Percentiles rank a stretch among this genome's conserved stretches.
Conservation (phyloP, 495 filamentous ascomycete genomes). For the Neurospora cerealis region DNA sequence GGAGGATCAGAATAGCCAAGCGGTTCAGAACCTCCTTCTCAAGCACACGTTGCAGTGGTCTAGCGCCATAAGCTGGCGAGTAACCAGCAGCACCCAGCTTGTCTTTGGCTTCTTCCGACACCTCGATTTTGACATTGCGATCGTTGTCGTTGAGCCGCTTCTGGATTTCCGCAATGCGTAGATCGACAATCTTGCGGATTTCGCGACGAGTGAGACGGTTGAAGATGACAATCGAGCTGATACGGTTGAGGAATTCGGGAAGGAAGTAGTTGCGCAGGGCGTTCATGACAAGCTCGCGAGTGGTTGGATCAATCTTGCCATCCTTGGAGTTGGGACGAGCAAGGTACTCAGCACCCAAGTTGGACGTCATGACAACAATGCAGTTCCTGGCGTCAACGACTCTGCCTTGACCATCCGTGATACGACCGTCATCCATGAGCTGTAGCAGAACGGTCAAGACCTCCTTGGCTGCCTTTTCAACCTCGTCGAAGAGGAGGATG, state of each 20-base stretch:
- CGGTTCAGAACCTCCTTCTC: conserved; percentile 94
- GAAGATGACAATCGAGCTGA: conserved; percentile 93
- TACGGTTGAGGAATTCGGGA: conserved; percentile 96
- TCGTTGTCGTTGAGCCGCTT: conserved; percentile 70
- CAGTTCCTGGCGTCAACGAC: conserved; percentile 93
- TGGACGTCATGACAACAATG: conserved; percentile 98
- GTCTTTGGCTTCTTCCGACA: conserved; percentile 74
- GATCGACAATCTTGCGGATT: conserved; percentile 92
- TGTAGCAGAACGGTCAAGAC: conserved; percentile 92
- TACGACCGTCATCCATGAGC: conserved; percentile 97
- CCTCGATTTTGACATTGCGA: conserved; percentile 67
- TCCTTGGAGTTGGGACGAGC: conserved; percentile 63
- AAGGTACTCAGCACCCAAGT: conserved; percentile 91
- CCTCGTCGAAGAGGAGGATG: conserved; percentile 94
- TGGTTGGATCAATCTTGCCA: conserved; percentile 80
- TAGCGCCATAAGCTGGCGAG: conserved; percentile 85
- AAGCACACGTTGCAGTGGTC: conserved; percentile 78
- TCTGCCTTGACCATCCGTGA: conserved; percentile 94
- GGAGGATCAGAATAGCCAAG: conserved; percentile 78
- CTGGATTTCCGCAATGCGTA: conserved; percentile 83
- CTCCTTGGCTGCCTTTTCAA: conserved; percentile 97
- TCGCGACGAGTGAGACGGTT: conserved; percentile 83
- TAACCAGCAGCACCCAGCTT: conserved; percentile 85
- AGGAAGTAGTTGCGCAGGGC: conserved; percentile 91
- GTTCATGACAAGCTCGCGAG: conserved; percentile 77